Conservation (phyloP, 495 filamentous ascomycete species). For the Aspergillus hancockii region DNA sequence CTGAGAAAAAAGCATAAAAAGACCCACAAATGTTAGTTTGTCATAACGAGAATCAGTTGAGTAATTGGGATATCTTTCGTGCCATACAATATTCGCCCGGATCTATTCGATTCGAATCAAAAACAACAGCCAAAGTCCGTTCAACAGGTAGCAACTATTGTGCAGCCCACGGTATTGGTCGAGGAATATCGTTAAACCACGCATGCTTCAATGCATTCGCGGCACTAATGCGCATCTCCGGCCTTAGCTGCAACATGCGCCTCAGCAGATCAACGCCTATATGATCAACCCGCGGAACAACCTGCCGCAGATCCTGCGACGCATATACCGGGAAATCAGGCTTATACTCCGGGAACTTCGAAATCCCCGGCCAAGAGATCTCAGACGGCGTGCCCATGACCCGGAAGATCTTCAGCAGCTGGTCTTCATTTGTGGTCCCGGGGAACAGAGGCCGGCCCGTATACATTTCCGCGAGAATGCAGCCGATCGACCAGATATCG, state of each 20-base stretch:
- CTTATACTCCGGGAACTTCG: constrained; percentile 90
- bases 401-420: constrained; percentile 90
- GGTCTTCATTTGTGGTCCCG: constrained; percentile 93
- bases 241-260: constrained; percentile 86
- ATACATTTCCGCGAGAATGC: constrained; percentile 99
- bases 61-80: neutral
- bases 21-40: no score
- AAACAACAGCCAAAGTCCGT: neutral
- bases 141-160: neutral
- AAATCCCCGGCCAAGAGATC: constrained; percentile 87
- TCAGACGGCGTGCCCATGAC: constrained; percentile 95
- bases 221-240: constrained; percentile 86
- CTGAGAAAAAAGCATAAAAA: neutral
- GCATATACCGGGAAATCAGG: constrained; percentile 86
- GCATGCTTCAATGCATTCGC: constrained; percentile 78
- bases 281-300: constrained; percentile 85
- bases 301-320: constrained; percentile 81
- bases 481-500: constrained; percentile 97
- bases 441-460: constrained; percentile 90
- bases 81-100: neutral
- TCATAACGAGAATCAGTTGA: neutral
- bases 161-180: neutral
- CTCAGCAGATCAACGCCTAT: constrained; percentile 80
- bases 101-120: neutral
- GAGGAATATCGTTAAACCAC: constrained; percentile 69